A percentile compares a stretch with the other conserved stretches of the same genome.
These are phyloP conservation scores for Artemisia argyi DNA, from an alignment of 129 eudicot species.

Conservation along the genomic window DNA sequence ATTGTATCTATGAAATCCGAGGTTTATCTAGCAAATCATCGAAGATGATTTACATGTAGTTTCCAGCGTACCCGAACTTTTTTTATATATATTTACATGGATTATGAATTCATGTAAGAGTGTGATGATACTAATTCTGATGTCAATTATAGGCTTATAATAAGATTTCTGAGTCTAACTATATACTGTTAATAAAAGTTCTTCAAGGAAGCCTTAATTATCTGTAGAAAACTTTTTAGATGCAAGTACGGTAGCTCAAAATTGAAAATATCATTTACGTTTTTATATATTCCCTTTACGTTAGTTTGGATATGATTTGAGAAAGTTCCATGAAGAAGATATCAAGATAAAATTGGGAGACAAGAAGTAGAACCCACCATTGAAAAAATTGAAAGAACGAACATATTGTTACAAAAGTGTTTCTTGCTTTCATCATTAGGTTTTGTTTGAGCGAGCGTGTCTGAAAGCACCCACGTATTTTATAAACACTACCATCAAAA, in stretches of 20 bases:
- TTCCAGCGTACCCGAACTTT: too few relatives aligned
- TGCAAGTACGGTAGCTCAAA: not conserved
- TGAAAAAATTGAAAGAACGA: constrained; percentile 18
- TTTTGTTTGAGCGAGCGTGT: constrained; percentile 27
- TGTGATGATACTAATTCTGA: too few relatives aligned
- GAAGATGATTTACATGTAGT: too few relatives aligned
- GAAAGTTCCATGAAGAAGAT: constrained; percentile 31
- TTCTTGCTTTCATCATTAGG: constrained; percentile 42
- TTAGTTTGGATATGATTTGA: not conserved
- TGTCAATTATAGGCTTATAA: too few relatives aligned
- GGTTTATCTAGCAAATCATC: too few relatives aligned
- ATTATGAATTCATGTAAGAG: too few relatives aligned
- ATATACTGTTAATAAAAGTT: not conserved
- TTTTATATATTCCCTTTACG: not conserved
- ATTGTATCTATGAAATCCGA: too few relatives aligned
- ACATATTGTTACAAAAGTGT: constrained; percentile 30
- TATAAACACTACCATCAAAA: constrained; percentile 8
- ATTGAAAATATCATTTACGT: not conserved
- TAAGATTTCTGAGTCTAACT: too few relatives aligned
- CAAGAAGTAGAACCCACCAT: constrained; percentile 43
- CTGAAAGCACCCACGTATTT: constrained; percentile 23
- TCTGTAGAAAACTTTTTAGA: constrained; percentile 2
- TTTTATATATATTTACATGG: too few relatives aligned
- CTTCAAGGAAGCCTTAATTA: too few relatives aligned
- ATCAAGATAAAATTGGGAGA: constrained; percentile 32